Evolutionary conservation across 352 stramenopile genomes (phyloP).

Genomic region (Pythium vanterpoolii): DNA sequence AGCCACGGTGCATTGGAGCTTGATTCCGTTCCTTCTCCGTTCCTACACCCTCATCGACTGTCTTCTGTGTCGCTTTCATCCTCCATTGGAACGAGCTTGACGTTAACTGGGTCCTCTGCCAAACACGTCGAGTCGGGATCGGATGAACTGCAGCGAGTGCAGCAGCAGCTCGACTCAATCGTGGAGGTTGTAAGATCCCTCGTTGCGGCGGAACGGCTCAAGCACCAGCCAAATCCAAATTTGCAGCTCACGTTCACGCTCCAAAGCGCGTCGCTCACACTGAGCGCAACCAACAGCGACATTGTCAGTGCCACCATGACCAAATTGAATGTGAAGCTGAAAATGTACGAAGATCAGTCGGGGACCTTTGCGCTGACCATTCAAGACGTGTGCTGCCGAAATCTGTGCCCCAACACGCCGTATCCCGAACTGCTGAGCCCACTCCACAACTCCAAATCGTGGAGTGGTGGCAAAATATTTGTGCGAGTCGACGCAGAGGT

Average conservation of each 20-base stretch:
- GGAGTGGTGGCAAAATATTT: constrained; percentile 65
- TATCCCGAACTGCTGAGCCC: constrained; percentile 67
- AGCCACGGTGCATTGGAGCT: constrained; percentile 35
- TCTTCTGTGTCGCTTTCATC: constrained; percentile 33
- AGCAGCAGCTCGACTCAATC: constrained; percentile 44
- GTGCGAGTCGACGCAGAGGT: constrained; percentile 74
- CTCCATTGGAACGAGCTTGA: constrained; percentile 35
- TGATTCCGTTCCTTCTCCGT: constrained; percentile 32
- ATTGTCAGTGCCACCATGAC: constrained; percentile 51
- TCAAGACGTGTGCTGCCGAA: constrained; percentile 52
- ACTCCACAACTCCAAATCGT: constrained; percentile 36
- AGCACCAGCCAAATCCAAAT: constrained; percentile 44
- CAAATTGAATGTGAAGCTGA: constrained; percentile 53
- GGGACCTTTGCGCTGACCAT: constrained; percentile 59
- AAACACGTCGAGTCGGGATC: constrained; percentile 36
- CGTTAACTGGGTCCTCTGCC: constrained; percentile 28
- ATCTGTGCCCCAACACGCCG: constrained; percentile 62
- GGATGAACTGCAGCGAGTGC: constrained; percentile 47
- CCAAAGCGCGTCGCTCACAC: constrained; percentile 49
- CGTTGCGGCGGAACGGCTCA: constrained; percentile 34
- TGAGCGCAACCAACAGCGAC: constrained; percentile 56
- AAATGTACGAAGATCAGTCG: constrained; percentile 70
- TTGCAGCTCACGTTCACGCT: constrained; percentile 63
- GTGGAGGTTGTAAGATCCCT: constrained; percentile 39
- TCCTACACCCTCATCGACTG: constrained; percentile 35